Evolutionary conservation across 495 filamentous ascomycete species (phyloP).

Genomic region (Thermochaetoides thermophila): DNA sequence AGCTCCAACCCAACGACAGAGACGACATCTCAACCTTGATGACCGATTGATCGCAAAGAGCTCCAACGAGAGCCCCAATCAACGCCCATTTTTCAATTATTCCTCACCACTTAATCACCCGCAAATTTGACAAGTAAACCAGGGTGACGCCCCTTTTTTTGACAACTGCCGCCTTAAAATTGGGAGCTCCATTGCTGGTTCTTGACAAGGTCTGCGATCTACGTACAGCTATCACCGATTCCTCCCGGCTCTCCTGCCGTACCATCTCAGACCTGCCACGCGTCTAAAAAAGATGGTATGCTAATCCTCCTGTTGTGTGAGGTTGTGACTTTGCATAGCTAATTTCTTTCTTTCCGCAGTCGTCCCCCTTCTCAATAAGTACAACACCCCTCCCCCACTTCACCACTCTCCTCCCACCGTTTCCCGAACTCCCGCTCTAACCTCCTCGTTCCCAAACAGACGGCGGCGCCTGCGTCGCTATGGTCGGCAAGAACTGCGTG

Average conservation of each 20-base stretch:
- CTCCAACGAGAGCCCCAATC: conserved; percentile 8
- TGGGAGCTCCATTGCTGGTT: not conserved
- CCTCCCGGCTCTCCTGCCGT: conserved; percentile 1
- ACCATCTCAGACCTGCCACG: conserved; percentile 1
- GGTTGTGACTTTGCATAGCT: conserved; percentile 1
- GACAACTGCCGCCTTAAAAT: too few species aligned
- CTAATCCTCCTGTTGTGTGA: not conserved
- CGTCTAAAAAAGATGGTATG: conserved; percentile 15
- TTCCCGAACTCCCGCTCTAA: conserved; percentile 2
- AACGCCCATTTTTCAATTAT: too few species aligned
- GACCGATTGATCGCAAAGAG: conserved; percentile 3
- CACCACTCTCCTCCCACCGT: conserved; percentile 2
- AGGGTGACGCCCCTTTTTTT: too few species aligned
- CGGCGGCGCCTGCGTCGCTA: conserved; percentile 91
- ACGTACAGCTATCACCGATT: conserved; percentile 1
- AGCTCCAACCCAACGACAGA: conserved; percentile 10
- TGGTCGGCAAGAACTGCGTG: conserved; percentile 99
- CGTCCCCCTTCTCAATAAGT: conserved; percentile 85
- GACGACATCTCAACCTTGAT: not conserved
- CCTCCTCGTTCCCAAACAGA: conserved; percentile 34
- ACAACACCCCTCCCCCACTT: conserved; percentile 18
- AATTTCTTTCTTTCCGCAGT: conserved; percentile 26
- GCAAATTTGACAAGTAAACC: too few species aligned
- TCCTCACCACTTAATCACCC: not conserved
- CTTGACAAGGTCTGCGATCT: not conserved